Percentiles rank a stretch among this genome's conserved stretches.
Conservation (phyloP, 2,329 filamentous ascomycete genomes). For the Uncinocarpus reesii region DNA sequence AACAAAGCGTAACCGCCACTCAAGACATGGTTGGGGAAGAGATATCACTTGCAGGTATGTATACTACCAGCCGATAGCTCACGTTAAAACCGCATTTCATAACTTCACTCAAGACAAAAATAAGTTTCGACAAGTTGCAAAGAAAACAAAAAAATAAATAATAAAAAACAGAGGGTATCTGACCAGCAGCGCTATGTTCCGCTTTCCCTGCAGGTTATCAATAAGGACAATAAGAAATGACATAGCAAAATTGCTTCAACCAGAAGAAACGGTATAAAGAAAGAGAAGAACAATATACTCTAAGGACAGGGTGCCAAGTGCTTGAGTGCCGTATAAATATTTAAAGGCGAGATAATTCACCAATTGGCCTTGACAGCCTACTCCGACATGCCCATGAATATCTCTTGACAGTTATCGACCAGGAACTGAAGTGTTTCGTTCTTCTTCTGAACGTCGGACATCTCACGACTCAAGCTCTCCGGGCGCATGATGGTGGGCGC, state of each 20-base stretch:
- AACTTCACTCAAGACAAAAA: neutral
- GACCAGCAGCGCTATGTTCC: slow-evolving; percentile 8
- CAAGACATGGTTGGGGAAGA: neutral
- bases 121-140: too few species aligned
- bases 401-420: slow-evolving; percentile 75
- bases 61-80: neutral
- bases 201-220: slow-evolving; percentile 6
- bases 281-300: neutral
- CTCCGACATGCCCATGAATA: slow-evolving; percentile 50
- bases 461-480: slow-evolving; percentile 77
- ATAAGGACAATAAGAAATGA: slow-evolving; percentile 1
- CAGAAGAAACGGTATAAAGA: neutral
- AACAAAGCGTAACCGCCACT: neutral
- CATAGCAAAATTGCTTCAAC: neutral
- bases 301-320: too few species aligned
- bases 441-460: slow-evolving; percentile 92
- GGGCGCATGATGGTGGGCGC: slow-evolving; percentile 96
- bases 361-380: slow-evolving; percentile 10
- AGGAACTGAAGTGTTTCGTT: slow-evolving; percentile 86
- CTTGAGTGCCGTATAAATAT: too few species aligned
- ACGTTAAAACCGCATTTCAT: neutral
- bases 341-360: neutral
- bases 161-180: slow-evolving; percentile 10
- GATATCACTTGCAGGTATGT: too few species aligned
- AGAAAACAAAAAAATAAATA: neutral